These are phyloP conservation scores for Helicocarpus griseus DNA, from an alignment of 2,329 filamentous ascomycete species.

Conservation along the genomic window DNA sequence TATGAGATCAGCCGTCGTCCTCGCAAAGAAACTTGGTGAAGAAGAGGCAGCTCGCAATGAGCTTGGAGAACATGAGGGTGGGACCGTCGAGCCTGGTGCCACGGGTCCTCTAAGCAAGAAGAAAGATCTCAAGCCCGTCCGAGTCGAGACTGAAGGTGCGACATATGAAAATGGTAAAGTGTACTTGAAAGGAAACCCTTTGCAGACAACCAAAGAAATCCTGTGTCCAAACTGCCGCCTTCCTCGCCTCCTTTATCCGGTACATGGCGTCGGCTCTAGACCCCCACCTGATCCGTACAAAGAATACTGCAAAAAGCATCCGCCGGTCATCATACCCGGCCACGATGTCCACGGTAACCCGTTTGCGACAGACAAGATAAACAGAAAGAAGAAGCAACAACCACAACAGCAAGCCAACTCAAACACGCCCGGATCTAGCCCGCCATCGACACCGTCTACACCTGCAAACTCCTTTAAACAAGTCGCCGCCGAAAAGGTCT, in stretches of 20 bases:
- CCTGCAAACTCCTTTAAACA: conserved; percentile 21
- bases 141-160: conserved; percentile 42
- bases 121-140: conserved; percentile 22
- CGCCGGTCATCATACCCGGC: conserved; percentile 47
- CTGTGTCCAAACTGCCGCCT: conserved; percentile 52
- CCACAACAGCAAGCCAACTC: conserved; percentile 14
- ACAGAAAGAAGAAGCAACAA: conserved; percentile 37
- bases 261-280: conserved; percentile 41
- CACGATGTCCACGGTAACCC: conserved; percentile 53
- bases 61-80: conserved; percentile 21
- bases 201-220: conserved; percentile 50
- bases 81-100: conserved; percentile 23
- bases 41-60: conserved; percentile 24
- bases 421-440: conserved; percentile 27
- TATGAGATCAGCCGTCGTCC: conserved; percentile 42
- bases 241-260: conserved; percentile 49
- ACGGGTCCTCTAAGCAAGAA: conserved; percentile 29
- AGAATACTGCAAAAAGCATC: conserved; percentile 52
- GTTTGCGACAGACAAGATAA: conserved; percentile 34
- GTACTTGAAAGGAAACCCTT: conserved; percentile 47
- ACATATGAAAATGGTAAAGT: conserved; percentile 45
- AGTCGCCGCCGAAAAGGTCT: conserved; percentile 21
- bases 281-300: conserved; percentile 40
- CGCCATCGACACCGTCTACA: conserved; percentile 22
- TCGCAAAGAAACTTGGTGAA: conserved; percentile 36